Evolutionary conservation across 192 early-diverging fungal species (phyloP), one percentile per base, ranked within the genome.

Genomic region (Allomyces arbusculus): DNA sequence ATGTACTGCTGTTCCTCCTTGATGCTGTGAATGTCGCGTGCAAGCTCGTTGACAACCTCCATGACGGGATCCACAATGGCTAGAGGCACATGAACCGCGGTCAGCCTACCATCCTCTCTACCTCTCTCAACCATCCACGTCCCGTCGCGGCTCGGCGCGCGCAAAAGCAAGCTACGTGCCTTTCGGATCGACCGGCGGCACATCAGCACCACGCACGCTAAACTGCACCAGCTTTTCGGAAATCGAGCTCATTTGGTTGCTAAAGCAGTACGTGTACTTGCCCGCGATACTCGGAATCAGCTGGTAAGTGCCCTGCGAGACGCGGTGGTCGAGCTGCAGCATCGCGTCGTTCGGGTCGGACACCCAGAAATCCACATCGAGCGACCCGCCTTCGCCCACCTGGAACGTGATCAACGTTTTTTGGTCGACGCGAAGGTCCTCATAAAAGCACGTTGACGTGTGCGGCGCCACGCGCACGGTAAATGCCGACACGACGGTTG

Each of bases 1-100:
- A 88, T 79, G 71, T 85, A 88, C 44, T 83, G 82, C 68, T 86
- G 85, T 73, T 89, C 84, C 69, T 86, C 86, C 66, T 77, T 78
- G 66, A 89, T 80, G 26, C 73, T 75, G 63, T 78, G 73, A 23
- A 89, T 77, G 61, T 76, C 77, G 24, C 79, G 75, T 28, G 82
- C 82, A 69, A 89, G 70, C 40, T 81, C 79, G 40, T 76, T 74
- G 44, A 89, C 81, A 71, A 86, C 84, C 43, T 71, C 70, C 71
- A 83, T 80, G 64, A 89, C 71, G 25, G 84, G 82, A 68, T 84
- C 81, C 45, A 74, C 73, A 68, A 79, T 68, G 75, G 72, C 79
- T 75, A 62, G 64, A n/a, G 65, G 40, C 25, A n/a, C 55, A 23
- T 20, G 58, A 44, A 44, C 68, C 62, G 20, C 64, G 58, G 24